A percentile compares a stretch with the other conserved stretches of the same genome.
phyloP scores from a whole-genome alignment of 2,329 filamentous ascomycete genomes.

The Penicillium occitanis region DNA sequence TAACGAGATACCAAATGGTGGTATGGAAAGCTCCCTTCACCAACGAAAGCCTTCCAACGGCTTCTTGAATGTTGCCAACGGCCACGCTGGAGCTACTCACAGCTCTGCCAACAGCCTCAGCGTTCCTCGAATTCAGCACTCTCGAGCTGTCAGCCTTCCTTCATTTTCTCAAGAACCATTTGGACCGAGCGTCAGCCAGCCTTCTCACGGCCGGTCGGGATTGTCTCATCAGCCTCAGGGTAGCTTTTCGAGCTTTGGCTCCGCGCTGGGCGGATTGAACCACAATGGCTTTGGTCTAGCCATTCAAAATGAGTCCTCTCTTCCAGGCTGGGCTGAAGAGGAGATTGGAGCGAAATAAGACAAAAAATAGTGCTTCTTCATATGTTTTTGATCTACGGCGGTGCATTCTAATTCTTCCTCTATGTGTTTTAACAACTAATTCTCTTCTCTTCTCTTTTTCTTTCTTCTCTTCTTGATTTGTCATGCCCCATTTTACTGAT shows the following conservation, averaged over 20 bases:
- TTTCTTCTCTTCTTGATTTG: slow-evolving; percentile 12
- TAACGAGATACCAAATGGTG: slow-evolving; percentile 58
- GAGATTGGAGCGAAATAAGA: slow-evolving; percentile 57
- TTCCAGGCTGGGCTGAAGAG: slow-evolving; percentile 65
- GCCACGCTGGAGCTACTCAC: slow-evolving; percentile 70
- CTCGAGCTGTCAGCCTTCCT: slow-evolving; percentile 85
- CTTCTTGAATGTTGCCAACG: slow-evolving; percentile 53
- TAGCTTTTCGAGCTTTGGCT: slow-evolving; percentile 60
- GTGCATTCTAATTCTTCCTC: slow-evolving; percentile 18
- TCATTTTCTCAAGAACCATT: slow-evolving; percentile 63
- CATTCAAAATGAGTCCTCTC: slow-evolving; percentile 57
- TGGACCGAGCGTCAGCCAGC: slow-evolving; percentile 42
- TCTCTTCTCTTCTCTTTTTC: slow-evolving; percentile 20
- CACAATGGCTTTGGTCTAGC: slow-evolving; percentile 60
- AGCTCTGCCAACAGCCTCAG: slow-evolving; percentile 55
- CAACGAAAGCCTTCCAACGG: slow-evolving; percentile 66
- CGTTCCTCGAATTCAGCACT: slow-evolving; percentile 61
- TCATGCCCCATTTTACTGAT: slow-evolving; percentile 25
- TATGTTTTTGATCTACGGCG: slow-evolving; percentile 10
- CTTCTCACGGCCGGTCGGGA: slow-evolving; percentile 36
- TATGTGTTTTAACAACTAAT: slow-evolving; percentile 21
- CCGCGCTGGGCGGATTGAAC: slow-evolving; percentile 59
- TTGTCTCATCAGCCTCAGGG: slow-evolving; percentile 47
- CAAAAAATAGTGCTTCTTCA: background rate
- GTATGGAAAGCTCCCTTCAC: slow-evolving; percentile 48